Percentiles rank a stretch among this genome's conserved stretches.
These are phyloP conservation scores for Elsinoe necatrix DNA, from an alignment of 2,329 filamentous ascomycete genomes.

Conservation along the genomic window DNA sequence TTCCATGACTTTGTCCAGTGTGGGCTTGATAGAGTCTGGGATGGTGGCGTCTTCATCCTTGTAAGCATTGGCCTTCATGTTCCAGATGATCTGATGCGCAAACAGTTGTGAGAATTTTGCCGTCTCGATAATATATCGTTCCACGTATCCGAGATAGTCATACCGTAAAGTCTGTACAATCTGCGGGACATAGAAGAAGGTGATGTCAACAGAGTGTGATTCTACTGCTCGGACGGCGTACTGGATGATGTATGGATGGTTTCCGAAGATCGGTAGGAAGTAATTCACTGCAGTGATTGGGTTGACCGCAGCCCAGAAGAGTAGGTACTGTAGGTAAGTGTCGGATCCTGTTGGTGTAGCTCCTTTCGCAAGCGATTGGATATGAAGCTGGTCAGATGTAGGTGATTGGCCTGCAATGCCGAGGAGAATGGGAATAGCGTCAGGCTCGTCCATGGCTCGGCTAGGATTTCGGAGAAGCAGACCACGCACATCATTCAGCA, in stretches of 20 bases:
- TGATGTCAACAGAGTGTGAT: constrained; percentile 89
- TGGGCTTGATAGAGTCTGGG: constrained; percentile 89
- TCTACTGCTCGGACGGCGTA: constrained; percentile 95
- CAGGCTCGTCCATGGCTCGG: constrained; percentile 70
- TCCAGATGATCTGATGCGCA: constrained; percentile 99
- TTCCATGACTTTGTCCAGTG: constrained; percentile 79
- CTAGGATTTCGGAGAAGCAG: constrained; percentile 75
- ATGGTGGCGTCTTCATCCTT: constrained; percentile 91
- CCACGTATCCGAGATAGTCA: constrained; percentile 86
- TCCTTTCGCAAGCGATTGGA: background rate
- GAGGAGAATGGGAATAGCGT: constrained; percentile 74
- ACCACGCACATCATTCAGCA: constrained; percentile 69
- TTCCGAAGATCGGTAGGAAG: constrained; percentile 82
- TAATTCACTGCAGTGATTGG: constrained; percentile 88
- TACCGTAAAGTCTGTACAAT: constrained; percentile 94
- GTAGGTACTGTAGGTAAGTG: constrained; percentile 54
- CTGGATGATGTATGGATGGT: constrained; percentile 88
- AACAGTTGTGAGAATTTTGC: constrained; percentile 97
- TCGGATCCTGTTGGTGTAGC: constrained; percentile 18
- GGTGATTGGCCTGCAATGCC: constrained; percentile 46
- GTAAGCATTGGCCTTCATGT: constrained; percentile 98
- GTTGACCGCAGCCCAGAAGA: constrained; percentile 90
- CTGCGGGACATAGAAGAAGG: constrained; percentile 98
- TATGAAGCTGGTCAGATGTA: constrained; percentile 5
- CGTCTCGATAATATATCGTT: constrained; percentile 93